Percentiles rank a stretch among this genome's conserved stretches.
Conservation (phyloP, 257 asterid genomes). For the Solanum arcanum region DNA sequence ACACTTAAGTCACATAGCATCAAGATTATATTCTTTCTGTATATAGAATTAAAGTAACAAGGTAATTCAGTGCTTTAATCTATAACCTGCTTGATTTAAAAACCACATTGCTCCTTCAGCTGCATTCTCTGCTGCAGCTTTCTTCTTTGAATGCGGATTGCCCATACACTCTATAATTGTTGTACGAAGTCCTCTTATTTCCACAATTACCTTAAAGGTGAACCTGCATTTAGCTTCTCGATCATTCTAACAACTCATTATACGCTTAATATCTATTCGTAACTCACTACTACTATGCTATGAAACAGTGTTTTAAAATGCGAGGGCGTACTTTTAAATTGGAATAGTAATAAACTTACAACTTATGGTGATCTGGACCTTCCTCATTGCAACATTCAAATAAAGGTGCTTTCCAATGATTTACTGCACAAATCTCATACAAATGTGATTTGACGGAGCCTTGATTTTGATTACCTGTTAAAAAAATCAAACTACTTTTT, state of each 20-base stretch:
- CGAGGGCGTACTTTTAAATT: background rate
- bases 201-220: background rate
- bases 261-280: background rate
- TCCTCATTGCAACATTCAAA: background rate
- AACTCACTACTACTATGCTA: background rate
- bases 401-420: background rate
- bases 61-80: background rate
- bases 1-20: background rate
- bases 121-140: conserved; percentile 6
- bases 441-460: background rate
- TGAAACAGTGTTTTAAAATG: background rate
- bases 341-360: background rate
- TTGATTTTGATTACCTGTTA: background rate
- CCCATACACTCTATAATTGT: background rate
- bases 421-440: conserved; percentile 3
- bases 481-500: background rate
- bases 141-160: background rate
- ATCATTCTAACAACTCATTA: background rate
- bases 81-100: background rate
- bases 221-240: background rate
- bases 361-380: background rate
- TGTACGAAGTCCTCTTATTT: background rate
- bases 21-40: background rate
- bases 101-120: conserved; percentile 8
- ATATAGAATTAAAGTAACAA: background rate